These are phyloP conservation scores for Mycena kentingensis DNA, from an alignment of 768 basidiomycete genomes.

Conservation along the genomic window DNA sequence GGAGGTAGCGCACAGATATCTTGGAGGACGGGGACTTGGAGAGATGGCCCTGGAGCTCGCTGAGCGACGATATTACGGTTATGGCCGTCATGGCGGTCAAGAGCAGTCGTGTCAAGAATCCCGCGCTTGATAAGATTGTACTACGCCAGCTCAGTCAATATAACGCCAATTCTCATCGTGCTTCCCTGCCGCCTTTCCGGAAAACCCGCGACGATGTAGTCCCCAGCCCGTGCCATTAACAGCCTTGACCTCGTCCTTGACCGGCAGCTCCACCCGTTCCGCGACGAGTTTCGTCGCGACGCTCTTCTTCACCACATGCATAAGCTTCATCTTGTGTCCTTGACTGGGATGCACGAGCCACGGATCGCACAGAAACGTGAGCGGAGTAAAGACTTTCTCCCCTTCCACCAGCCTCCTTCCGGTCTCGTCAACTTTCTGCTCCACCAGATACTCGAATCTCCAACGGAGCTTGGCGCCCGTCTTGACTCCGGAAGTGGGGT, in stretches of 20 bases:
- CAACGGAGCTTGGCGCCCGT: slow-evolving; percentile 53
- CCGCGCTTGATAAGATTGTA: too few species aligned
- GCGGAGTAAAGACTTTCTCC: slow-evolving; percentile 72
- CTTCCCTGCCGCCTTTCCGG: too few species aligned
- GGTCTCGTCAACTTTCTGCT: slow-evolving; percentile 49
- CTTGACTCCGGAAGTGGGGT: slow-evolving; percentile 22
- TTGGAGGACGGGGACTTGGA: slow-evolving; percentile 62
- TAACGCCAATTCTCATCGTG: too few species aligned
- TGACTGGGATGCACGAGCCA: slow-evolving; percentile 61
- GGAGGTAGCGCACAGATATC: slow-evolving; percentile 50
- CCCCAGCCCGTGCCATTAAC: neutral
- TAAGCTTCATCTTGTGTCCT: slow-evolving; percentile 65
- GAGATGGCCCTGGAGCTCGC: slow-evolving; percentile 62
- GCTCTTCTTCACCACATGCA: slow-evolving; percentile 74
- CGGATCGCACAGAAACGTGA: slow-evolving; percentile 77
- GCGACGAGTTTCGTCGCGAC: slow-evolving; percentile 66
- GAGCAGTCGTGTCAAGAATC: too few species aligned
- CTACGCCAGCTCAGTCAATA: too few species aligned
- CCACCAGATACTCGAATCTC: slow-evolving; percentile 81
- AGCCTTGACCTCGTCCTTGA: neutral
- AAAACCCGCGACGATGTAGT: neutral
- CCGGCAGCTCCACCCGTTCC: slow-evolving; percentile 56
- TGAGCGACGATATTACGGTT: slow-evolving; percentile 61
- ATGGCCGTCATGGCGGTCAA: slow-evolving; percentile 60
- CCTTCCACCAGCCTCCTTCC: slow-evolving; percentile 52